Evolutionary conservation across 495 filamentous ascomycete species (phyloP).

Genomic region (Evernia prunastri): DNA sequence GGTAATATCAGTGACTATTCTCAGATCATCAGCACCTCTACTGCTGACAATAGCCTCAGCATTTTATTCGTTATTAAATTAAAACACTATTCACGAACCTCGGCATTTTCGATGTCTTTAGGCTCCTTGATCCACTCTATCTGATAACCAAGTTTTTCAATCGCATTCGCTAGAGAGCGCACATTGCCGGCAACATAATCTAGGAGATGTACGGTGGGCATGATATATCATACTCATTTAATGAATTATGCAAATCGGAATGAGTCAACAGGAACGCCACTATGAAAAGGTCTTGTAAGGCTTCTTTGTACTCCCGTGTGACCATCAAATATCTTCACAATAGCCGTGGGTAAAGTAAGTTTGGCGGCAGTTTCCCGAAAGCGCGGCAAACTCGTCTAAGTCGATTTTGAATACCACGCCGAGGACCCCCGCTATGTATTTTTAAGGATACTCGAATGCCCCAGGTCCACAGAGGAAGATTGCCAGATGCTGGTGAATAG

Average conservation of each 20-base stretch:
- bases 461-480: too few species aligned
- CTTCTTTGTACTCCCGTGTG: neutral
- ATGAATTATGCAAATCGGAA: neutral
- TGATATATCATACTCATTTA: slow-evolving; percentile 31
- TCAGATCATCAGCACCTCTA: slow-evolving; percentile 11
- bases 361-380: neutral
- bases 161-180: slow-evolving; percentile 90
- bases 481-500: too few species aligned
- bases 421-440: too few species aligned
- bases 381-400: neutral
- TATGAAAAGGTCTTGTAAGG: neutral
- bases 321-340: too few species aligned
- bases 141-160: slow-evolving; percentile 86
- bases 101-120: slow-evolving; percentile 72
- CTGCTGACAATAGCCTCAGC: neutral
- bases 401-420: too few species aligned
- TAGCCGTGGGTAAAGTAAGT: too few species aligned
- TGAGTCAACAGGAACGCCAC: neutral
- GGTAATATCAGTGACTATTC: slow-evolving; percentile 67
- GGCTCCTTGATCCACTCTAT: slow-evolving; percentile 89
- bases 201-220: slow-evolving; percentile 88
- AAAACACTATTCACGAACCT: slow-evolving; percentile 47
- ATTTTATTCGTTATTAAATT: slow-evolving; percentile 6
- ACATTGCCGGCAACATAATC: slow-evolving; percentile 87
- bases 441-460: too few species aligned